These are phyloP conservation scores for Scedosporium dehoogii DNA, from an alignment of 2,329 filamentous ascomycete genomes.

Conservation along the genomic window DNA sequence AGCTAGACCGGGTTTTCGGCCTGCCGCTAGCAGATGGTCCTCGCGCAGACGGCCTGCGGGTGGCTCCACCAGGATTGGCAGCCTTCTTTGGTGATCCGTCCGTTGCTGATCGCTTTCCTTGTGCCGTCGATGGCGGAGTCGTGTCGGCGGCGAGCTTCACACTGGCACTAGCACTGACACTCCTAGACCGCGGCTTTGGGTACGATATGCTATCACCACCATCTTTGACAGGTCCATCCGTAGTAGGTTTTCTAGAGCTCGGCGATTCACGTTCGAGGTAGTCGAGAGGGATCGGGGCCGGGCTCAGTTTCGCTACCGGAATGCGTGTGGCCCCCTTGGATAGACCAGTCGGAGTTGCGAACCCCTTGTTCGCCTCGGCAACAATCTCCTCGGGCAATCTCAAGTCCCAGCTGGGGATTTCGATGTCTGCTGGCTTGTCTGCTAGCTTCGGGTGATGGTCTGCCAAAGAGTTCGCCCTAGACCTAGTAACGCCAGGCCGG, in stretches of 20 bases:
- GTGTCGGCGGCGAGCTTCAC: slow-evolving; percentile 39
- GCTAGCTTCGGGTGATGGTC: slow-evolving; percentile 20
- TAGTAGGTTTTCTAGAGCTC: slow-evolving; percentile 36
- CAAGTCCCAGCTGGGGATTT: slow-evolving; percentile 56
- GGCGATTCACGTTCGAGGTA: slow-evolving; percentile 66
- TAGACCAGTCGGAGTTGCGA: slow-evolving; percentile 39
- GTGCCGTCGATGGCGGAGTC: neutral
- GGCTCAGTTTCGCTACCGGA: slow-evolving; percentile 72
- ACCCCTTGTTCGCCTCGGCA: slow-evolving; percentile 41
- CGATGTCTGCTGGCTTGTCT: slow-evolving; percentile 27
- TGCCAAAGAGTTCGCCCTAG: slow-evolving; percentile 22
- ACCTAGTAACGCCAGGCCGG: slow-evolving; percentile 12
- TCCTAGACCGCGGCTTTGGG: slow-evolving; percentile 57
- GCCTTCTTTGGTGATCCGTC: slow-evolving; percentile 48
- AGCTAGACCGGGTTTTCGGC: slow-evolving; percentile 53
- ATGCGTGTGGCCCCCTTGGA: slow-evolving; percentile 68
- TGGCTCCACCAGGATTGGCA: slow-evolving; percentile 17
- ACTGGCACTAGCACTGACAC: slow-evolving; percentile 59
- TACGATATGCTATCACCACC: slow-evolving; percentile 51
- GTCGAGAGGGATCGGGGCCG: slow-evolving; percentile 61
- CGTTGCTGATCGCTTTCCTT: slow-evolving; percentile 30
- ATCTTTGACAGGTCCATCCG: slow-evolving; percentile 38
- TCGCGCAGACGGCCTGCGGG: slow-evolving; percentile 4
- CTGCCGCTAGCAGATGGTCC: slow-evolving; percentile 30
- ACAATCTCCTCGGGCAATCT: slow-evolving; percentile 70